These are phyloP conservation scores for Xylariaceae sp. DNA, from an alignment of 2,329 filamentous ascomycete genomes.

Conservation along the genomic window DNA sequence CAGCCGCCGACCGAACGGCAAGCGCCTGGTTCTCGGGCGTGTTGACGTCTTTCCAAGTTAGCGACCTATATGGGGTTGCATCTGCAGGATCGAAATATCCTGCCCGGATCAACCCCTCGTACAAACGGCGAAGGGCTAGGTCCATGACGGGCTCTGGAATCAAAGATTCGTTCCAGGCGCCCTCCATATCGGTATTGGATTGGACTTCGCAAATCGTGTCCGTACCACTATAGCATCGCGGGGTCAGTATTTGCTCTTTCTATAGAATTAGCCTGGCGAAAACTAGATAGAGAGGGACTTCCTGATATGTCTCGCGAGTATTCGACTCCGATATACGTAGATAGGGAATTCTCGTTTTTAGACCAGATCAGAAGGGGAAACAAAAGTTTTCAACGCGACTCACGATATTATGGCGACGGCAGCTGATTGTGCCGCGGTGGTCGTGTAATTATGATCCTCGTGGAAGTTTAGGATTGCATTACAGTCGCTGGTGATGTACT, in stretches of 20 bases:
- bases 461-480: slow-evolving; percentile 64
- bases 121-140: slow-evolving; percentile 34
- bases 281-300: too few relatives aligned
- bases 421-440: slow-evolving; percentile 39
- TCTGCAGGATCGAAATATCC: slow-evolving; percentile 38
- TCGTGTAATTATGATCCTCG: slow-evolving; percentile 44
- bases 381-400: too few relatives aligned
- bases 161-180: slow-evolving; percentile 36
- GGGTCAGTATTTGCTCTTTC: too few relatives aligned
- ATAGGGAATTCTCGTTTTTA: too few relatives aligned
- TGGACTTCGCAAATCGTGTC: slow-evolving; percentile 39
- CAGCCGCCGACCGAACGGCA: slow-evolving; percentile 30
- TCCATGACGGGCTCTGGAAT: slow-evolving; percentile 35
- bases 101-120: slow-evolving; percentile 39
- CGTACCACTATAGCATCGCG: too few relatives aligned
- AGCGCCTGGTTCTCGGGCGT: slow-evolving; percentile 29
- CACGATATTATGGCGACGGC: slow-evolving; percentile 39
- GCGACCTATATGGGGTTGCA: slow-evolving; percentile 25
- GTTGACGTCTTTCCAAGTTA: slow-evolving; percentile 33
- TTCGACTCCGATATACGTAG: too few relatives aligned
- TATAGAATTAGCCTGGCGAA: too few relatives aligned
- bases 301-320: too few relatives aligned
- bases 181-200: slow-evolving; percentile 32
- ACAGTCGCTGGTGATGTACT: slow-evolving; percentile 68
- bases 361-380: too few relatives aligned